phyloP scores from a whole-genome alignment of 768 basidiomycete species.

The Tulasnella sp. region DNA sequence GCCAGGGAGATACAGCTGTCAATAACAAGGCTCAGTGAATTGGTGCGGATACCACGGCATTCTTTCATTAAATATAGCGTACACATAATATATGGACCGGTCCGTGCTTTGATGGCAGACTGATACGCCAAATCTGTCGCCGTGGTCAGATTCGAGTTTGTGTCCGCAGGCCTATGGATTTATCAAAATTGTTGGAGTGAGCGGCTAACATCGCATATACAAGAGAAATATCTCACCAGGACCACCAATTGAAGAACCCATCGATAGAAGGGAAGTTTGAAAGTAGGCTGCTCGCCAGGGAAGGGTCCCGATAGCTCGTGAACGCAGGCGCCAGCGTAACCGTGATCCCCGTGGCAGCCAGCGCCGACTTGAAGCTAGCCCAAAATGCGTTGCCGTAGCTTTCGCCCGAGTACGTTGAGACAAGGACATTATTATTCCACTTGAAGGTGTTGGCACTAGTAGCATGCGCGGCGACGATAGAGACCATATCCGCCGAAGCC shows the following conservation, averaged over 20 bases:
- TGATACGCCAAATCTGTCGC: constrained; percentile 9
- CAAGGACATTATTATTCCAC: background rate
- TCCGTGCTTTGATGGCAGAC: background rate
- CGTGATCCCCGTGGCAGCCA: background rate
- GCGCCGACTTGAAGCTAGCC: background rate
- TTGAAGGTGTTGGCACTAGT: background rate
- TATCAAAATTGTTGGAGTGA: background rate
- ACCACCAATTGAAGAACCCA: constrained; percentile 31
- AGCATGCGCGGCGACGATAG: background rate
- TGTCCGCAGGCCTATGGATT: constrained; percentile 2
- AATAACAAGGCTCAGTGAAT: background rate
- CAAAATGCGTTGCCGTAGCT: background rate
- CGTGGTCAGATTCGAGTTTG: constrained; percentile 4
- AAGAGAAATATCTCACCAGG: constrained; percentile 24
- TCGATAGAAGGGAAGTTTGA: constrained; percentile 23
- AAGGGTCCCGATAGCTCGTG: constrained; percentile 24
- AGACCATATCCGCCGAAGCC: background rate
- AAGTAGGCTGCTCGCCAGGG: constrained; percentile 19
- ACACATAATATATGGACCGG: constrained; percentile 16
- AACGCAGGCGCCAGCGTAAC: constrained; percentile 25
- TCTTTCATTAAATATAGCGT: background rate
- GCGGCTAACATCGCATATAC: too few relatives aligned
- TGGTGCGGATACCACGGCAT: background rate
- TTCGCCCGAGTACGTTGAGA: background rate
- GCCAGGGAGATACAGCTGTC: constrained; percentile 13